A percentile compares a stretch with the other conserved stretches of the same genome.
Evolutionary conservation across 768 basidiomycete species (phyloP).

Genomic region (Podaxis sp.): DNA sequence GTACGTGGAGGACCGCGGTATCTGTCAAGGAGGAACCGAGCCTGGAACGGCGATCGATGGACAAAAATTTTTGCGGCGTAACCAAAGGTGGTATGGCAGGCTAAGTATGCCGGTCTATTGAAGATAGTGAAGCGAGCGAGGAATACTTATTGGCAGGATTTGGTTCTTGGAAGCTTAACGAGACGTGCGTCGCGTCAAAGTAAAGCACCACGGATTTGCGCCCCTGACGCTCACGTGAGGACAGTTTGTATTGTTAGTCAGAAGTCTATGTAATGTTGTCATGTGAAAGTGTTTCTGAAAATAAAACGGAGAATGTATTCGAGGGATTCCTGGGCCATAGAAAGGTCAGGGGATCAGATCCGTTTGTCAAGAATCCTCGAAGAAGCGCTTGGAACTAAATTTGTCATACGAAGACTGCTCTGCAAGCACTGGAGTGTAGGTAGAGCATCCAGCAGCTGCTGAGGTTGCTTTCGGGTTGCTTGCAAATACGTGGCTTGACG

Average conservation of each 20-base stretch:
- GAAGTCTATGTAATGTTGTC: neutral
- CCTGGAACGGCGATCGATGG: no score
- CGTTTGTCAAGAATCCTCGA: conserved; percentile 3
- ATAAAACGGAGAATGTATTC: neutral
- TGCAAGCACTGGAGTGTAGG: no score
- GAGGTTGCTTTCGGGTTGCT: neutral
- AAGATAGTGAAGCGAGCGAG: no score
- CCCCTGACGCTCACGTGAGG: neutral
- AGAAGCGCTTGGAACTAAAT: neutral
- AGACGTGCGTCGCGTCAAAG: no score
- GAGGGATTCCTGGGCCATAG: neutral
- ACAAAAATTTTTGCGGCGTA: no score
- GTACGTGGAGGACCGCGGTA: no score
- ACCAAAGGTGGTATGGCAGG: no score
- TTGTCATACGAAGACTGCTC: neutral
- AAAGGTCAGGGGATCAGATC: neutral
- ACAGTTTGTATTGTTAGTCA: neutral
- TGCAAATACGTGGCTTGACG: neutral
- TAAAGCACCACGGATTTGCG: no score
- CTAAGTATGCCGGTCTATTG: no score
- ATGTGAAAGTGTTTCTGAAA: neutral
- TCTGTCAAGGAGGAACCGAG: no score
- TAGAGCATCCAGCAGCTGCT: neutral
- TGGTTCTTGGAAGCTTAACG: no score
- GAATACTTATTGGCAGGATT: no score